Evolutionary conservation across 2,329 filamentous ascomycete genomes (phyloP).

Genomic region (Nemania sp.): DNA sequence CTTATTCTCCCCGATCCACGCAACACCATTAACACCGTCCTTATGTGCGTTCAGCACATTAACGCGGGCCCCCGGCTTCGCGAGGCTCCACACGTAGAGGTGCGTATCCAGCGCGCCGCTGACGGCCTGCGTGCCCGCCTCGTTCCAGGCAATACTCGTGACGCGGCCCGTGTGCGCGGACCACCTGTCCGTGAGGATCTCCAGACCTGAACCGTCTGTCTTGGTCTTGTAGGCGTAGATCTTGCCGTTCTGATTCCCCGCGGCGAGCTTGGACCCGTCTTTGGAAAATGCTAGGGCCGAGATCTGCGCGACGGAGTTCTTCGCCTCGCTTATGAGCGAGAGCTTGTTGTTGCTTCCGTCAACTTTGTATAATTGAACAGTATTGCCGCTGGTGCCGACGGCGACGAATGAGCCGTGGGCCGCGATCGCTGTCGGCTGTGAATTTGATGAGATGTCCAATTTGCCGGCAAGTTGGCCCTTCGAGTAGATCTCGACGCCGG

Average conservation of each 20-base stretch:
- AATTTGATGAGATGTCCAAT: conserved; percentile 62
- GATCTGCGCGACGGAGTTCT: conserved; percentile 70
- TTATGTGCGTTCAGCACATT: conserved; percentile 91
- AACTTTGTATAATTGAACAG: conserved; percentile 73
- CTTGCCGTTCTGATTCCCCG: conserved; percentile 82
- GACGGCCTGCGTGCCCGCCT: conserved; percentile 73
- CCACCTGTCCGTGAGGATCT: conserved; percentile 76
- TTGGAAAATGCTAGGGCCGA: conserved; percentile 83
- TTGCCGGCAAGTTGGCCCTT: conserved; percentile 64
- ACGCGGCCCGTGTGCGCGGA: conserved; percentile 63
- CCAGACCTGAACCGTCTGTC: too few relatives aligned
- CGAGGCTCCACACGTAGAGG: conserved; percentile 87
- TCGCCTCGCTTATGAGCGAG: conserved; percentile 59
- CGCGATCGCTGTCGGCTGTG: conserved; percentile 69
- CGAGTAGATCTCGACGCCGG: conserved; percentile 61
- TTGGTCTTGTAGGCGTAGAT: conserved; percentile 76
- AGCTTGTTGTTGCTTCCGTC: conserved; percentile 61
- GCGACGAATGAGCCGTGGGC: conserved; percentile 70
- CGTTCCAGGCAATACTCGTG: conserved; percentile 72
- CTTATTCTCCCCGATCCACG: conserved; percentile 71
- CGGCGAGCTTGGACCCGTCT: conserved; percentile 76
- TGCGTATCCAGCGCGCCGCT: conserved; percentile 90
- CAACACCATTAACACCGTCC: conserved; percentile 87
- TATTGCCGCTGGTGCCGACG: conserved; percentile 73
- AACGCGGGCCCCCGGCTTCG: conserved; percentile 79